Conservation (phyloP, 1,284 basidiomycete species). For the Kwoniella shivajii region DNA sequence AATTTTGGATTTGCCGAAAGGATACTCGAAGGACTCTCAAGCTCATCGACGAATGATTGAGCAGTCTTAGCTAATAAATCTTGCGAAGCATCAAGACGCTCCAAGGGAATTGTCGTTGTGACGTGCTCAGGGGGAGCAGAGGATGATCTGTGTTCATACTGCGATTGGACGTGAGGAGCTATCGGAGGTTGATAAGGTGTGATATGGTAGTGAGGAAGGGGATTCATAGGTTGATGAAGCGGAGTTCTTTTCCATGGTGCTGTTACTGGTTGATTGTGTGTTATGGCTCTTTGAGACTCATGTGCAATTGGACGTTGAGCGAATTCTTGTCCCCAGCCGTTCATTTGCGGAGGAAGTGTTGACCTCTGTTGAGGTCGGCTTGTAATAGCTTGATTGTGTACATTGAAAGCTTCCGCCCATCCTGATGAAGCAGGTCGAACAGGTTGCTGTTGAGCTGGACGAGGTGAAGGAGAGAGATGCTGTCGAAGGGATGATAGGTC, state of each 20-base stretch:
- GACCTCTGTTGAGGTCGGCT: neutral
- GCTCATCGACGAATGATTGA: slow-evolving; percentile 67
- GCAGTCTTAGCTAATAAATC: slow-evolving; percentile 78
- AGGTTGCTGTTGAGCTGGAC: slow-evolving; percentile 2
- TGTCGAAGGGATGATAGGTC: slow-evolving; percentile 44
- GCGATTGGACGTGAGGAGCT: neutral
- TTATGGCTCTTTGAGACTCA: neutral
- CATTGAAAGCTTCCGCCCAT: slow-evolving; percentile 30
- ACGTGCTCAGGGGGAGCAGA: neutral
- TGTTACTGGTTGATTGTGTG: neutral
- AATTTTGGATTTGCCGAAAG: slow-evolving; percentile 74
- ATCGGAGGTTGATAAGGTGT: neutral
- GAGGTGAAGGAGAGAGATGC: slow-evolving; percentile 33
- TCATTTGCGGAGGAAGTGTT: neutral
- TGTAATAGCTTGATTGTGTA: neutral
- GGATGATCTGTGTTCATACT: neutral
- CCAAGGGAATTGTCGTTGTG: neutral
- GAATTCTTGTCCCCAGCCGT: slow-evolving; percentile 29
- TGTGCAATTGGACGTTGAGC: neutral
- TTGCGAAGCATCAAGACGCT: slow-evolving; percentile 48
- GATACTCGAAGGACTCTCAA: slow-evolving; percentile 58
- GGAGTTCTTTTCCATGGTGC: slow-evolving; percentile 18
- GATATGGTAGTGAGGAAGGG: neutral
- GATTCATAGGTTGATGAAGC: neutral
- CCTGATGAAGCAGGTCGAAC: neutral